A percentile compares a stretch with the other conserved stretches of the same genome.
Evolutionary conservation across 106 monocot species (phyloP).

Genomic region (Dendrobium huoshanense): DNA sequence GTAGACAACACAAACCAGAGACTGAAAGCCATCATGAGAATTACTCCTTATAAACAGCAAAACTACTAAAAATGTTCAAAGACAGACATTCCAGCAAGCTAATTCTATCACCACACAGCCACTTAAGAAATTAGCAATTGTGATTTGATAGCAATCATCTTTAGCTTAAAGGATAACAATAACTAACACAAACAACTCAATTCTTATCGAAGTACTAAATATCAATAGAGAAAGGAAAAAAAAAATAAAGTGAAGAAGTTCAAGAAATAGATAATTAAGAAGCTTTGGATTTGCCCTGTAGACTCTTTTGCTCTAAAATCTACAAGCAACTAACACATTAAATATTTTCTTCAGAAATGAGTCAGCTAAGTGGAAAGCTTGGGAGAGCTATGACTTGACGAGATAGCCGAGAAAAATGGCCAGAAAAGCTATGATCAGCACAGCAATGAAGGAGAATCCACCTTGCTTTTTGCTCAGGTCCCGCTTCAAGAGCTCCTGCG

Average conservation of each 20-base stretch:
- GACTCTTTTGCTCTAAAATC: neutral
- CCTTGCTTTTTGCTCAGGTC: constrained; percentile 29
- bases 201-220: neutral
- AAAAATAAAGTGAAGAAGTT: neutral
- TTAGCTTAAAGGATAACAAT: neutral
- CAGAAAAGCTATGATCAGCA: constrained; percentile 37
- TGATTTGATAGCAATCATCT: neutral
- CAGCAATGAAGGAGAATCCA: constrained; percentile 56
- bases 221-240: neutral
- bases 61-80: too few relatives aligned
- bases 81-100: too few relatives aligned
- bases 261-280: neutral
- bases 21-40: too few relatives aligned
- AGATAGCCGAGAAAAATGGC: constrained; percentile 56
- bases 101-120: too few relatives aligned
- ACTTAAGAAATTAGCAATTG: neutral
- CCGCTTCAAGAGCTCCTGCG: constrained; percentile 47
- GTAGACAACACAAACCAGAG: too few relatives aligned
- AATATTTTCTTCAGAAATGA: neutral
- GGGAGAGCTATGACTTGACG: constrained; percentile 31
- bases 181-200: neutral
- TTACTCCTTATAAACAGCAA: too few relatives aligned
- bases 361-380: neutral
- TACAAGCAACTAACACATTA: too few relatives aligned
- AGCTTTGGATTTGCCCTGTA: neutral